Evolutionary conservation across 176 grass and related monocot genomes (phyloP).

Genomic region (Musa schizocarpa): DNA sequence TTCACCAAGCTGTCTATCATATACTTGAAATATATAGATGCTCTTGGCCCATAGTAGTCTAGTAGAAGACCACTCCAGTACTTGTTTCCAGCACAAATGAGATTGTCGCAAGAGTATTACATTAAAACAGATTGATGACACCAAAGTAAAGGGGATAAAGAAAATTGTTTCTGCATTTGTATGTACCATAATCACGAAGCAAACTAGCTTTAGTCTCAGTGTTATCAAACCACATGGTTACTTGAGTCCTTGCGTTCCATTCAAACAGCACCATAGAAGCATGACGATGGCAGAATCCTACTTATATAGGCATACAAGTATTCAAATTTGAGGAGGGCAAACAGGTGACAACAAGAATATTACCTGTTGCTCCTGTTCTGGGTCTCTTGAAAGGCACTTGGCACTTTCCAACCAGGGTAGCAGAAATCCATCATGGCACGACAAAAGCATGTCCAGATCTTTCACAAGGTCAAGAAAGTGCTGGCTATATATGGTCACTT

Average conservation of each 20-base stretch:
- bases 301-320: not conserved
- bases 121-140: not conserved
- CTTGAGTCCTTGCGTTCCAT: slow-evolving; percentile 90
- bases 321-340: slow-evolving; percentile 6
- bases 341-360: slow-evolving; percentile 1
- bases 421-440: slow-evolving; percentile 70
- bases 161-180: not conserved
- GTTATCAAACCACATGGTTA: slow-evolving; percentile 95
- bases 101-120: not conserved
- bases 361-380: slow-evolving; percentile 57
- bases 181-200: slow-evolving; percentile 56
- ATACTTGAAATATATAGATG: no score
- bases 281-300: not conserved
- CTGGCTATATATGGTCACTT: slow-evolving; percentile 30
- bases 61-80: slow-evolving; percentile 74
- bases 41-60: slow-evolving; percentile 30
- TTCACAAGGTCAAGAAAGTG: slow-evolving; percentile 55
- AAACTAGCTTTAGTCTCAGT: slow-evolving; percentile 63
- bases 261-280: slow-evolving; percentile 51
- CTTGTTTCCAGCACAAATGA: slow-evolving; percentile 56
- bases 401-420: slow-evolving; percentile 75
- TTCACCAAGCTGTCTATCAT: no score
- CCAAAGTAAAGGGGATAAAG: not conserved
- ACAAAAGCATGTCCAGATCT: slow-evolving; percentile 48
- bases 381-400: slow-evolving; percentile 42